A percentile compares a stretch with the other conserved stretches of the same genome.
These are phyloP conservation scores for Venustampulla echinocandica DNA, from an alignment of 495 filamentous ascomycete species.

Conservation along the genomic window DNA sequence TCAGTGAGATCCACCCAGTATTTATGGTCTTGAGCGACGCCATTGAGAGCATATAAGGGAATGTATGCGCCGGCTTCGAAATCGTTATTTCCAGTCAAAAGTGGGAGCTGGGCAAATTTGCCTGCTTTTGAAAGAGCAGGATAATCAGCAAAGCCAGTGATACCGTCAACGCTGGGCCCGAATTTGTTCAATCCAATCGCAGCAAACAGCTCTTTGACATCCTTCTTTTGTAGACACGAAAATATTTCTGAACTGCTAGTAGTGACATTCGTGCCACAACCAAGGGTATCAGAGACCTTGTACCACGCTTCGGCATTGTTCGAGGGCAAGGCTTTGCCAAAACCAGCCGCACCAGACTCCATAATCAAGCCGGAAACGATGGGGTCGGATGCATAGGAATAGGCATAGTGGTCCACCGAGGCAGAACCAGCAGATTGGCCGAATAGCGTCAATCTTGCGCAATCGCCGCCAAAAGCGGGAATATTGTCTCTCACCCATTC, in stretches of 20 bases:
- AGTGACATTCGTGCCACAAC: constrained; percentile 30
- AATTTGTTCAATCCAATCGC: constrained; percentile 30
- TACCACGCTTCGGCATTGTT: constrained; percentile 27
- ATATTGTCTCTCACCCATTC: constrained; percentile 55
- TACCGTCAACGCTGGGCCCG: constrained; percentile 40
- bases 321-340: constrained; percentile 33
- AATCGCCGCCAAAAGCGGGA: constrained; percentile 40
- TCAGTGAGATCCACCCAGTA: constrained; percentile 35
- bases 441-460: constrained; percentile 30
- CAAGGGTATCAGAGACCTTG: constrained; percentile 32
- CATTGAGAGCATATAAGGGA: constrained; percentile 10
- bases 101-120: constrained; percentile 30
- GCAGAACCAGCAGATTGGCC: constrained; percentile 43
- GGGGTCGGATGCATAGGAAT: constrained; percentile 38
- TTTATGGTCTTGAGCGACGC: constrained; percentile 21
- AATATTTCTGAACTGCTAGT: constrained; percentile 30
- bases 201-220: constrained; percentile 26
- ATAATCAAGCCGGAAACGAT: constrained; percentile 39
- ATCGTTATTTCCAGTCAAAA: constrained; percentile 38
- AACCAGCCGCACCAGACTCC: constrained; percentile 44
- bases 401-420: constrained; percentile 44
- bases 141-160: constrained; percentile 45
- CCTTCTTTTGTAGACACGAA: constrained; percentile 37
- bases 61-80: constrained; percentile 38
- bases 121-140: constrained; percentile 23